phyloP scores from a whole-genome alignment of 352 stramenopile genomes.

The Phytophthora sansomeana region DNA sequence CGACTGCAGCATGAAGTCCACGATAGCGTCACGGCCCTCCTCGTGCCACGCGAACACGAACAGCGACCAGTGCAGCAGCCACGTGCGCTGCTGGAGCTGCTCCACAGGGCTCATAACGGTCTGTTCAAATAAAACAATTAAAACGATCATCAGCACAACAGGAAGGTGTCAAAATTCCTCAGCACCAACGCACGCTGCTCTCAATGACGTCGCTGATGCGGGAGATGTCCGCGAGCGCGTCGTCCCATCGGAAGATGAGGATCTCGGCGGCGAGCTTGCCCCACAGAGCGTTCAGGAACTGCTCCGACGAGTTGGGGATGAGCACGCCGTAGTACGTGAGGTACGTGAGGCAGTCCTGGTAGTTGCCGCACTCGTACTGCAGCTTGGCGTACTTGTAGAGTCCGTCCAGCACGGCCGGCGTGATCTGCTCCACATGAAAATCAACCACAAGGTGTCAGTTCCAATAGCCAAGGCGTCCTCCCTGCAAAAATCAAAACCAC shows the following conservation, averaged over 20 bases:
- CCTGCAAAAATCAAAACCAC: slow-evolving; percentile 9
- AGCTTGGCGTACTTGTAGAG: slow-evolving; percentile 97
- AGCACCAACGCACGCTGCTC: slow-evolving; percentile 75
- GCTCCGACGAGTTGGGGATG: slow-evolving; percentile 86
- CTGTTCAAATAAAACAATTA: slow-evolving; percentile 35
- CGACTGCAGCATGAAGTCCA: slow-evolving; percentile 96
- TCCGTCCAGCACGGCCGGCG: slow-evolving; percentile 87
- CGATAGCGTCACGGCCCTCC: slow-evolving; percentile 96
- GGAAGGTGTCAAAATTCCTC: not conserved
- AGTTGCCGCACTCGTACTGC: slow-evolving; percentile 98
- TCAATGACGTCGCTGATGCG: slow-evolving; percentile 96
- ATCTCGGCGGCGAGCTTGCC: slow-evolving; percentile 97
- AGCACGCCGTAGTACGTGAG: slow-evolving; percentile 92
- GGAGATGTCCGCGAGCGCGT: slow-evolving; percentile 93
- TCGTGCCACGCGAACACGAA: slow-evolving; percentile 95
- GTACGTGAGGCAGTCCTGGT: slow-evolving; percentile 92
- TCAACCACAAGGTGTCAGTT: not conserved
- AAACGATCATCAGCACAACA: slow-evolving; percentile 4
- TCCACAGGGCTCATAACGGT: slow-evolving; percentile 86
- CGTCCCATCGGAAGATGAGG: slow-evolving; percentile 97
- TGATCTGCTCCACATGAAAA: slow-evolving; percentile 65
- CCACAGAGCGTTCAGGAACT: slow-evolving; percentile 94
- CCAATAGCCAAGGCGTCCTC: not conserved
- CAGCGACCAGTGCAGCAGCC: slow-evolving; percentile 98
- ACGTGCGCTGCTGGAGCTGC: slow-evolving; percentile 97